Conservation (phyloP, 2,329 filamentous ascomycete genomes). For the Periconia macrospinosa region DNA sequence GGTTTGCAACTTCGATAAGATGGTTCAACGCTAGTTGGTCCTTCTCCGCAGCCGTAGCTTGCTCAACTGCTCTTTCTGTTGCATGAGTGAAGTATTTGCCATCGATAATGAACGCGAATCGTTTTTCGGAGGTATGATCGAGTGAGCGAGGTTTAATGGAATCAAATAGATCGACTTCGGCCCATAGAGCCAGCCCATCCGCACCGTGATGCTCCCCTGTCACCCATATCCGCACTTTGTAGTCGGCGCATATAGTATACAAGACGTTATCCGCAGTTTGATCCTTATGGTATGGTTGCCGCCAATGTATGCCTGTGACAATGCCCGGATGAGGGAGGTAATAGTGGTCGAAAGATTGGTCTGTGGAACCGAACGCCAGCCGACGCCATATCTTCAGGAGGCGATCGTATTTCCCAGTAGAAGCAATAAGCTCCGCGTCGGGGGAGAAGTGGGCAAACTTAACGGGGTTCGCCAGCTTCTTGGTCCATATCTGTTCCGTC, state of each 20-base stretch:
- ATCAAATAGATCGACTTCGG: conserved; percentile 72
- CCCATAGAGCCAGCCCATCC: conserved; percentile 77
- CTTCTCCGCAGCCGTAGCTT: conserved; percentile 59
- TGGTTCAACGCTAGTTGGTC: conserved; percentile 80
- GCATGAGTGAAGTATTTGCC: conserved; percentile 77
- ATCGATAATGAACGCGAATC: conserved; percentile 81
- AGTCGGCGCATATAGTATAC: conserved; percentile 85
- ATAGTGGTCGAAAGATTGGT: conserved; percentile 84
- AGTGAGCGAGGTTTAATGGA: conserved; percentile 64
- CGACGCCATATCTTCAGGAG: conserved; percentile 93
- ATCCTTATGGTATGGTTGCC: conserved; percentile 73
- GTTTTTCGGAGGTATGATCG: conserved; percentile 46
- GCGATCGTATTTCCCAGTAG: conserved; percentile 74
- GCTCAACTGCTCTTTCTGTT: conserved; percentile 74
- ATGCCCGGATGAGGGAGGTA: conserved; percentile 83
- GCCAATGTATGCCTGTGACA: conserved; percentile 87
- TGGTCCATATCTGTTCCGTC: conserved; percentile 70
- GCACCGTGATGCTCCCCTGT: conserved; percentile 71
- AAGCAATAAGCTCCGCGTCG: conserved; percentile 85
- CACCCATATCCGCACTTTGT: conserved; percentile 80
- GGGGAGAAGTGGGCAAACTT: conserved; percentile 80
- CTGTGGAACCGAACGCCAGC: conserved; percentile 77
- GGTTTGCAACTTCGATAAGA: conserved; percentile 81
- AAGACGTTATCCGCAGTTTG: conserved; percentile 83
- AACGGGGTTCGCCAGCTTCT: conserved; percentile 70